These are phyloP conservation scores for Parascedosporium putredinis DNA, from an alignment of 2,329 filamentous ascomycete species.

Conservation along the genomic window DNA sequence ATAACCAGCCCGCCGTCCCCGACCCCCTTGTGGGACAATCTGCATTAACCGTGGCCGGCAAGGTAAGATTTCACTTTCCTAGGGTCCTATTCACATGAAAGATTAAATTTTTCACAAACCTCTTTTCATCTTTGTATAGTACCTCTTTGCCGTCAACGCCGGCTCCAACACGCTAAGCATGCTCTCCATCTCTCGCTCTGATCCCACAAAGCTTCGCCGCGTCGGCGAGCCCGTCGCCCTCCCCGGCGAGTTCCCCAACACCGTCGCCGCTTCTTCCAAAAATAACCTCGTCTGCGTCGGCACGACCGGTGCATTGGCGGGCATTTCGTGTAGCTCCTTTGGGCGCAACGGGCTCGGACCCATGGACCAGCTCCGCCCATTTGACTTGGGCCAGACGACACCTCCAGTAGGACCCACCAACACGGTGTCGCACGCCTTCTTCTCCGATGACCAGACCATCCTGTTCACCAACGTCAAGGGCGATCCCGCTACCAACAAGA, in stretches of 20 bases:
- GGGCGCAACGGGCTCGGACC: conserved; percentile 24
- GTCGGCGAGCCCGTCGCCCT: conserved; percentile 31
- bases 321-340: conserved; percentile 33
- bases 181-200: conserved; percentile 29
- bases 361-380: conserved; percentile 34
- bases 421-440: conserved; percentile 50
- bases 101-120: conserved; percentile 5
- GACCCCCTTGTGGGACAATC: conserved; percentile 44
- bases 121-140: conserved; percentile 20
- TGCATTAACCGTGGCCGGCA: conserved; percentile 35
- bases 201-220: conserved; percentile 33
- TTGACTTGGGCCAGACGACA: conserved; percentile 43
- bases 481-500: conserved; percentile 40
- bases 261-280: conserved; percentile 34
- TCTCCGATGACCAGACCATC: conserved; percentile 40
- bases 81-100: too few species aligned
- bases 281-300: conserved; percentile 35
- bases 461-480: conserved; percentile 52
- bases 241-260: conserved; percentile 42
- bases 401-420: conserved; percentile 48
- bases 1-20: conserved; percentile 27
- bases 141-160: conserved; percentile 44
- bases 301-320: conserved; percentile 30
- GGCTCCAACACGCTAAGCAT: conserved; percentile 42
- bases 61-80: conserved; percentile 26